These are phyloP conservation scores for Simmondsia chinensis DNA, from an alignment of 148 eudicot species.

Conservation along the genomic window DNA sequence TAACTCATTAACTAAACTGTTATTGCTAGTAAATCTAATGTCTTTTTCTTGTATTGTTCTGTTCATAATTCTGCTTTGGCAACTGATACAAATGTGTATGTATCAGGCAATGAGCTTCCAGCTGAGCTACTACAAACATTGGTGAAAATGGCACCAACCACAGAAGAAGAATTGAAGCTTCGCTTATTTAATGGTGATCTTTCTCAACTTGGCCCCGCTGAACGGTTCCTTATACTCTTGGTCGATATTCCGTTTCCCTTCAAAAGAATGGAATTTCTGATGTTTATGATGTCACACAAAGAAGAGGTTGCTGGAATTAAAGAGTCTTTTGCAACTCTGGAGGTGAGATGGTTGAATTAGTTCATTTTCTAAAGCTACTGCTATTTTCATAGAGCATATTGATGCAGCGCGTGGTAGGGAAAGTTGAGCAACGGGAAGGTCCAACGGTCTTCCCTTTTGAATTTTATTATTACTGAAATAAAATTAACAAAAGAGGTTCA, in stretches of 20 bases:
- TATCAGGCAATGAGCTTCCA: conserved; percentile 77
- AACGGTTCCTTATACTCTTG: conserved; percentile 57
- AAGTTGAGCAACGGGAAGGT: too few species aligned
- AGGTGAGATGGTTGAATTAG: too few species aligned
- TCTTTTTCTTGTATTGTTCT: background rate
- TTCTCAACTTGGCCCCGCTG: conserved; percentile 62
- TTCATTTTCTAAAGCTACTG: too few species aligned
- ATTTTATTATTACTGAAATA: too few species aligned
- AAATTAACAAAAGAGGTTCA: too few species aligned
- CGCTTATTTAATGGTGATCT: conserved; percentile 53
- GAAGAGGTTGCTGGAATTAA: conserved; percentile 49
- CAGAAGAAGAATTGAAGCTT: conserved; percentile 86
- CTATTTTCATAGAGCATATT: too few species aligned
- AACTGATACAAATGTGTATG: background rate
- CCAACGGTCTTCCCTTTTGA: too few species aligned
- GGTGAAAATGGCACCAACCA: conserved; percentile 79
- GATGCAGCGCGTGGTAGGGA: too few species aligned
- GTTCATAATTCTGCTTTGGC: background rate
- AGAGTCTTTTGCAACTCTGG: conserved; percentile 53
- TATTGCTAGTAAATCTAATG: too few species aligned
- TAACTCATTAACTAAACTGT: too few species aligned
- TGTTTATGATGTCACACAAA: conserved; percentile 59
- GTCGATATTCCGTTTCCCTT: conserved; percentile 76
- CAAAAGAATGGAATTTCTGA: conserved; percentile 58
- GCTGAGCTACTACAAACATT: conserved; percentile 61